Evolutionary conservation across 108 stramenopile genomes (phyloP), one percentile per base, ranked within the genome.

Genomic region (Stephanodiscus minutulus): DNA sequence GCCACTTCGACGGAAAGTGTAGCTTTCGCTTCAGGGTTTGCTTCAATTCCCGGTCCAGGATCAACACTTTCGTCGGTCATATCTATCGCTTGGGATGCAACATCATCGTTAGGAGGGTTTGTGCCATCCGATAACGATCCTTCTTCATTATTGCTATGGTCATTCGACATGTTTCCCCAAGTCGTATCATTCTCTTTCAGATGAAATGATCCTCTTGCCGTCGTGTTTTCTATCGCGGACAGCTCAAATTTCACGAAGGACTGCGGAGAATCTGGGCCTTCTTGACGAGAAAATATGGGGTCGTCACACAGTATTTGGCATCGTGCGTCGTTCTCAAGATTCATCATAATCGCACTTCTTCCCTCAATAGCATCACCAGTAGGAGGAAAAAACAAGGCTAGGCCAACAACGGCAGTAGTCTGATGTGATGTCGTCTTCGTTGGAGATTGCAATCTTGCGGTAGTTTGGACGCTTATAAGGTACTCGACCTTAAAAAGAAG

Each of bases 1-100:
- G 47, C 56, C 18, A 65, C 24, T 49, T 74, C 73, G 11, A 31
- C 50, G 15, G 63, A 47, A 28, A 36, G 55, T 13, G 64, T 64
- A 36, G 37, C 50, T 36, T 44, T 59, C 7, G 18, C 17, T 7
- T 27, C 25, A 59, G 28, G 33, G 9, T 60, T 60, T 10, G 6
- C 27, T 29, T 28, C 59, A 29, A 7, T 33, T 20, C 20, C 20
- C 13, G 59, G 59, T 33, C 18, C 31, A 60, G 28, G 18, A 20
- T 60, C 59, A 33, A 28, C 29, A 10, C 17, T 33, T 20, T 12
- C 41, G 27, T 39, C 7, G 22, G 48, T 55, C 24, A 12, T 22
- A 41, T 22, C 37, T 17, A 39, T 24, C 17, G 18, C 24, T 24
- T 2, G 11, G n/a, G 5, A 64, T 31, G 22, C 39, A 12, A 8